Percentiles rank a stretch among this genome's conserved stretches.
Evolutionary conservation across 1,139 yeast species (phyloP).

Genomic region (Scheffersomyces parashehatae): DNA sequence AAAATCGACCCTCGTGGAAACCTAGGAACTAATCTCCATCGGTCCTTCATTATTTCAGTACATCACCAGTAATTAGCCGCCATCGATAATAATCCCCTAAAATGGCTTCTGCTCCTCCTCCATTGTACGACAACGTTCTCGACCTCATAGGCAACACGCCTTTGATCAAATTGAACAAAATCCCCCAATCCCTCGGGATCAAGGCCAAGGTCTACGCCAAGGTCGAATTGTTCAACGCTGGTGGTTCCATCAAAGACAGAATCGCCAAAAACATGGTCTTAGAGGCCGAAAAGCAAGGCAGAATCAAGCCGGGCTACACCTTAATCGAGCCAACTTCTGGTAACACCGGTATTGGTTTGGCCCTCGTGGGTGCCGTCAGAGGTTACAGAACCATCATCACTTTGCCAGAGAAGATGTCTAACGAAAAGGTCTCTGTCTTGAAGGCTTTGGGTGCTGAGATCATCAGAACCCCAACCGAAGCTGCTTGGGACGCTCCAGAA

Average conservation of each 20-base stretch:
- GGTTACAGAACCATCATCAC: conserved; percentile 89
- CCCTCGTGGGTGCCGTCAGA: conserved; percentile 81
- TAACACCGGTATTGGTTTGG: conserved; percentile 87
- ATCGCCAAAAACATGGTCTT: conserved; percentile 70
- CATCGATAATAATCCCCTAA: conserved; percentile 1
- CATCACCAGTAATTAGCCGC: background rate
- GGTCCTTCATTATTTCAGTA: background rate
- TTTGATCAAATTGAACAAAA: conserved; percentile 67
- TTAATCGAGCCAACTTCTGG: conserved; percentile 90
- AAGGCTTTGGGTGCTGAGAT: conserved; percentile 91
- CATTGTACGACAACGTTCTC: conserved; percentile 42
- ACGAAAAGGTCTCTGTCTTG: conserved; percentile 84
- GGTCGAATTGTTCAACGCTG: conserved; percentile 67
- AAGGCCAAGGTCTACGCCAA: conserved; percentile 62
- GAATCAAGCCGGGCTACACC: conserved; percentile 83
- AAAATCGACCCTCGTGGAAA: background rate
- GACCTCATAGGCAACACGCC: conserved; percentile 87
- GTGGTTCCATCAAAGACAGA: conserved; percentile 72
- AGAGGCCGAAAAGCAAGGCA: conserved; percentile 78
- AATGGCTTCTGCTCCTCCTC: conserved; percentile 23
- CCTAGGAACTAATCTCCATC: no score
- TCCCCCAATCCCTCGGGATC: conserved; percentile 77
- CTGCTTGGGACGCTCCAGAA: conserved; percentile 93
- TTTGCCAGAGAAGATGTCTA: conserved; percentile 90
- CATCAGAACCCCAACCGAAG: conserved; percentile 89